Conservation (phyloP, 1,139 yeast genomes). For the Cylindricascospora bacillispora region DNA sequence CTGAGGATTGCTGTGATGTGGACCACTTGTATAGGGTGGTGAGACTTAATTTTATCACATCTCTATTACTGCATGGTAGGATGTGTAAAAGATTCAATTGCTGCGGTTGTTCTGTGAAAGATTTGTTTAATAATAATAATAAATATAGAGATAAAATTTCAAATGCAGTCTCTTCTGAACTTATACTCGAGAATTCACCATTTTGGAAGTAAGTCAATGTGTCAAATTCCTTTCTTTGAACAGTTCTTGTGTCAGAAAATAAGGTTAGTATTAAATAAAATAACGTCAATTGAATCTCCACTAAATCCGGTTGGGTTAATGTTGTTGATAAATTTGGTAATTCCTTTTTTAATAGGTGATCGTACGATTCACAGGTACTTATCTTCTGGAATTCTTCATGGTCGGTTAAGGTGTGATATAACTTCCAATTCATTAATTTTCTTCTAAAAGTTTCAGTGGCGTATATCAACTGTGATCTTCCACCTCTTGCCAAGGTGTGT, state of each 20-base stretch:
- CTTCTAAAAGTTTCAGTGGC: constrained; percentile 17
- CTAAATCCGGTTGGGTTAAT: constrained; percentile 15
- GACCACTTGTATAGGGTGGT: constrained; percentile 12
- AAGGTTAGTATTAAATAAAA: constrained; percentile 16
- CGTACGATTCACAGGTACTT: background rate
- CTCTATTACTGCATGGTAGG: constrained; percentile 19
- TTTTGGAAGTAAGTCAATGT: constrained; percentile 1
- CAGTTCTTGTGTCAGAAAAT: constrained; percentile 9
- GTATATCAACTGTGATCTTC: constrained; percentile 10
- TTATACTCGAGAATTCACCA: background rate
- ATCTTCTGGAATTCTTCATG: constrained; percentile 10
- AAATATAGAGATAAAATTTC: constrained; percentile 23
- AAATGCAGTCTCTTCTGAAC: constrained; percentile 14
- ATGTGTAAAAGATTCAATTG: constrained; percentile 17
- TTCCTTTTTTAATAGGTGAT: background rate
- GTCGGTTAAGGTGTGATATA: constrained; percentile 18
- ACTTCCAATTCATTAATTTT: constrained; percentile 13
- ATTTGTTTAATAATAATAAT: constrained; percentile 11
- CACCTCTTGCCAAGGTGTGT: constrained; percentile 10
- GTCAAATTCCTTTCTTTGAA: constrained; percentile 3
- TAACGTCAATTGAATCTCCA: constrained; percentile 21
- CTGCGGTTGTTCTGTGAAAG: constrained; percentile 13
- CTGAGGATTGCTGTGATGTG: constrained; percentile 5
- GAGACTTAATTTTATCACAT: constrained; percentile 18
- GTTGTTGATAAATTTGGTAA: background rate